phyloP scores from a whole-genome alignment of 2,329 filamentous ascomycete species.

The Thyridium curvatum region DNA sequence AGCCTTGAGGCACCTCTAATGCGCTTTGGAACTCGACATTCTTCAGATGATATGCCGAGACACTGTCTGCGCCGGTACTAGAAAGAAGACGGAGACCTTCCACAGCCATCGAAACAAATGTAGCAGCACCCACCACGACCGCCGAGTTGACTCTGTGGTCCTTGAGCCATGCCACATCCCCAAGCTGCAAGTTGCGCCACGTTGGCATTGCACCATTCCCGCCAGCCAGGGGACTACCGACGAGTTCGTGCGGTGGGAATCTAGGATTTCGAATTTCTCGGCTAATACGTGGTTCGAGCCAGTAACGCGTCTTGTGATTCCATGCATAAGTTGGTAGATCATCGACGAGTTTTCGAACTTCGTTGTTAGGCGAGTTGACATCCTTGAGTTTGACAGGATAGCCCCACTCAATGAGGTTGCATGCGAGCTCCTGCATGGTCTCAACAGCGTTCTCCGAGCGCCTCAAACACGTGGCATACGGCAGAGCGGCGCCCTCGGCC shows the following conservation, averaged over 20 bases:
- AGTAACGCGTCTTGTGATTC: constrained; percentile 35
- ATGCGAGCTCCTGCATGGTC: constrained; percentile 10
- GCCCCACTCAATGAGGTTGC: constrained; percentile 8
- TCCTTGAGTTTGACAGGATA: constrained; percentile 5
- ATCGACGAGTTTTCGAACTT: constrained; percentile 23
- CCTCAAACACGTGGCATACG: no score
- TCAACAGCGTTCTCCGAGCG: constrained; percentile 10
- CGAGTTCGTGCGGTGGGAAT: constrained; percentile 28
- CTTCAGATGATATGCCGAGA: no score
- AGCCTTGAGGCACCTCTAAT: no score
- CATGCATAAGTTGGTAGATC: constrained; percentile 39
- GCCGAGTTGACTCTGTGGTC: constrained; percentile 16
- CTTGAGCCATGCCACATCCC: no score
- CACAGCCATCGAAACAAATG: constrained; percentile 9
- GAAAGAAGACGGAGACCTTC: no score
- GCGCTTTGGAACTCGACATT: no score
- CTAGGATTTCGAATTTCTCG: constrained; percentile 18
- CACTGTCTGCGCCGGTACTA: no score
- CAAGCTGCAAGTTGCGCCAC: constrained; percentile 20
- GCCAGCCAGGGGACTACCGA: constrained; percentile 21
- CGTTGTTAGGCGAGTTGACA: constrained; percentile 9
- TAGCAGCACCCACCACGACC: constrained; percentile 11
- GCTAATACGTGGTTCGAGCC: constrained; percentile 30
- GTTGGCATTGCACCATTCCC: no score
- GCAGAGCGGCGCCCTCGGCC: constrained; percentile 30